Percentiles rank a stretch among this genome's conserved stretches.
These are phyloP conservation scores for Exophiala xenobiotica DNA, from an alignment of 2,329 filamentous ascomycete genomes.

Conservation along the genomic window DNA sequence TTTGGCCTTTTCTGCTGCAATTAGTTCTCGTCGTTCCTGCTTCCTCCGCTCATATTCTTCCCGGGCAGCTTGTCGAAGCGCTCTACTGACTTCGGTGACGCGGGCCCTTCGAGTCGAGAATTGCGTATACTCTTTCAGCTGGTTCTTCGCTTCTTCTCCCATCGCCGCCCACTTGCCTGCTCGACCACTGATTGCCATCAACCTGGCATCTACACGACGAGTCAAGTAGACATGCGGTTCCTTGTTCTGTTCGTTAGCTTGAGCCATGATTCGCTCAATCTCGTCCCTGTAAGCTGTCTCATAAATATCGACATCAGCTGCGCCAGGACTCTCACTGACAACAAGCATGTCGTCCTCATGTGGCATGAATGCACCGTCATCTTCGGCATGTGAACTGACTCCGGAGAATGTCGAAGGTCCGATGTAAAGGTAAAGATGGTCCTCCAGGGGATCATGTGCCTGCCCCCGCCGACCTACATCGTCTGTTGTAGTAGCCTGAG, in stretches of 20 bases:
- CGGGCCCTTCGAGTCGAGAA: constrained; percentile 29
- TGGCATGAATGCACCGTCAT: constrained; percentile 27
- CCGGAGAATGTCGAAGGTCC: constrained; percentile 57
- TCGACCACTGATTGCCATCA: constrained; percentile 30
- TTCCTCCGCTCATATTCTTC: constrained; percentile 31
- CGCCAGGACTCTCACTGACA: constrained; percentile 81
- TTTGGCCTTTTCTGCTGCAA: constrained; percentile 29
- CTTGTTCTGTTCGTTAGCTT: constrained; percentile 37
- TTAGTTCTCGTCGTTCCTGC: constrained; percentile 36
- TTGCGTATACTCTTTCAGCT: constrained; percentile 31
- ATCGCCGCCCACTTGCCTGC: constrained; percentile 31
- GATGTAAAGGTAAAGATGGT: constrained; percentile 72
- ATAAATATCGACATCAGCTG: constrained; percentile 83
- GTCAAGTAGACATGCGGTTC: constrained; percentile 60
- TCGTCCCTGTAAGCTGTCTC: constrained; percentile 84
- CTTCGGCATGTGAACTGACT: constrained; percentile 48
- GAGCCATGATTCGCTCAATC: constrained; percentile 66
- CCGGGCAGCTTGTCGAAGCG: constrained; percentile 30
- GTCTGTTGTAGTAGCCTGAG: constrained; percentile 24
- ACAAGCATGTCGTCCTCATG: constrained; percentile 41
- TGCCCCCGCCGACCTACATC: constrained; percentile 49
- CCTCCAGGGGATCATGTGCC: constrained; percentile 63
- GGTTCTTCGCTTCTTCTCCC: constrained; percentile 30
- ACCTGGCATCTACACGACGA: constrained; percentile 48
- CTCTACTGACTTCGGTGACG: constrained; percentile 32